Evolutionary conservation across 371 early-diverging fungal genomes (phyloP).

Genomic region (Syncephalastrum monosporum): DNA sequence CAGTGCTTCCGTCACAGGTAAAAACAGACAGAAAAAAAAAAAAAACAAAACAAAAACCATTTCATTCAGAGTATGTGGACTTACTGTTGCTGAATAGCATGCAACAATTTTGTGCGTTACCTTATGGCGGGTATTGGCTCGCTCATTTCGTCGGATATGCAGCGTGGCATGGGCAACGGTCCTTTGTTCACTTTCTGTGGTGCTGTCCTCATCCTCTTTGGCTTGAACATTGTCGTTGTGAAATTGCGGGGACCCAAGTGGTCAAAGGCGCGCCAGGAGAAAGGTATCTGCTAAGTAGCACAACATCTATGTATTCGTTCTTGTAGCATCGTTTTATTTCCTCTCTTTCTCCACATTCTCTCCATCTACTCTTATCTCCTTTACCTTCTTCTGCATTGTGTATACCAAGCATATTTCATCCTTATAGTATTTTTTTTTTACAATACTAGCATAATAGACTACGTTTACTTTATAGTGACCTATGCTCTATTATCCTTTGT

Average conservation of each 20-base stretch:
- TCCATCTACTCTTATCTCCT: too few species aligned
- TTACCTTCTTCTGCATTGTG: too few species aligned
- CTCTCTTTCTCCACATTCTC: too few species aligned
- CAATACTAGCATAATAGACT: too few species aligned
- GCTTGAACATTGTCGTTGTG: not conserved
- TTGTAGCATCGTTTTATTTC: too few species aligned
- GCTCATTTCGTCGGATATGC: constrained; percentile 28
- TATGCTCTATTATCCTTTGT: too few species aligned
- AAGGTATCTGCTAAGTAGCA: too few species aligned
- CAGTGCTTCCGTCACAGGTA: constrained; percentile 39
- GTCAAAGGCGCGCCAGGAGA: not conserved
- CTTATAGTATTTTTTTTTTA: too few species aligned
- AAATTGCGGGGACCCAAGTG: constrained; percentile 3
- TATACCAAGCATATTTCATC: too few species aligned
- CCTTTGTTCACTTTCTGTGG: constrained; percentile 30
- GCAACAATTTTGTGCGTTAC: constrained; percentile 41
- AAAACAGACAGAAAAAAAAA: not conserved
- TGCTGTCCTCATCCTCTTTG: not conserved
- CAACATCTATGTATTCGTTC: too few species aligned
- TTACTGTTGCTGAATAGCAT: constrained; percentile 17
- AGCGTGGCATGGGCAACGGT: constrained; percentile 27
- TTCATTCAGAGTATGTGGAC: not conserved
- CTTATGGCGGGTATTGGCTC: constrained; percentile 39
- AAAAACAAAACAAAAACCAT: too few species aligned
- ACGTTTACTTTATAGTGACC: too few species aligned